phyloP scores from a whole-genome alignment of 257 asterid genomes.

The Mitragyna speciosa region DNA sequence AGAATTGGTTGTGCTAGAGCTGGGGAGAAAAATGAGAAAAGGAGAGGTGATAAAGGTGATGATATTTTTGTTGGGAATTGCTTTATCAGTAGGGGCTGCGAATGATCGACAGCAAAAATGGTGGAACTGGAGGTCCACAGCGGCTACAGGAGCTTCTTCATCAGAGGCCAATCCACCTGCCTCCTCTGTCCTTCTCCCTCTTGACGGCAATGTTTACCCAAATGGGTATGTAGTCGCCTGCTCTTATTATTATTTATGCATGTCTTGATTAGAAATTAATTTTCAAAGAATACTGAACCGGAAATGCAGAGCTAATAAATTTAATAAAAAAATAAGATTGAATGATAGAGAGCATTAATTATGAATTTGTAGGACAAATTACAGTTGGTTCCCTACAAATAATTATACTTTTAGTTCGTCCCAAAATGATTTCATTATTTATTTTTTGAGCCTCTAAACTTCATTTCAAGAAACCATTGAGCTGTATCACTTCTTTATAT shows the following conservation, averaged over 20 bases:
- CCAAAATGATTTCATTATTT: no score
- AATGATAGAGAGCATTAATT: no score
- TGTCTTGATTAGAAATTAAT: no score
- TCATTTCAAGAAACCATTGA: neutral
- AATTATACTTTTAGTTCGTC: no score
- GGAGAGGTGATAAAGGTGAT: constrained; percentile 34
- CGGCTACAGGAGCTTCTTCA: constrained; percentile 27
- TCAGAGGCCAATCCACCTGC: neutral
- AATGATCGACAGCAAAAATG: constrained; percentile 51
- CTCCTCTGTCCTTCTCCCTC: constrained; percentile 58
- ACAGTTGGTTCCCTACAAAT: no score
- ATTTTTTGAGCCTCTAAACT: neutral
- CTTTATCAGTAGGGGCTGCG: constrained; percentile 36
- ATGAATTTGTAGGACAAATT: no score
- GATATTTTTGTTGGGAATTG: constrained; percentile 30
- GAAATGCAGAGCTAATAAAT: no score
- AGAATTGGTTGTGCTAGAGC: neutral
- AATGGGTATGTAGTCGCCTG: constrained; percentile 55
- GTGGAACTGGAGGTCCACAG: constrained; percentile 53
- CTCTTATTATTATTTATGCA: neutral
- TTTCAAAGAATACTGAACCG: no score
- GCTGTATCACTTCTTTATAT: neutral
- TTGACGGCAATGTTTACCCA: constrained; percentile 89
- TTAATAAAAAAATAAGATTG: no score
- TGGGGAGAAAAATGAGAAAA: constrained; percentile 34